Evolutionary conservation across 2,329 filamentous ascomycete species (phyloP).

Genomic region (Exophiala alcalophila): DNA sequence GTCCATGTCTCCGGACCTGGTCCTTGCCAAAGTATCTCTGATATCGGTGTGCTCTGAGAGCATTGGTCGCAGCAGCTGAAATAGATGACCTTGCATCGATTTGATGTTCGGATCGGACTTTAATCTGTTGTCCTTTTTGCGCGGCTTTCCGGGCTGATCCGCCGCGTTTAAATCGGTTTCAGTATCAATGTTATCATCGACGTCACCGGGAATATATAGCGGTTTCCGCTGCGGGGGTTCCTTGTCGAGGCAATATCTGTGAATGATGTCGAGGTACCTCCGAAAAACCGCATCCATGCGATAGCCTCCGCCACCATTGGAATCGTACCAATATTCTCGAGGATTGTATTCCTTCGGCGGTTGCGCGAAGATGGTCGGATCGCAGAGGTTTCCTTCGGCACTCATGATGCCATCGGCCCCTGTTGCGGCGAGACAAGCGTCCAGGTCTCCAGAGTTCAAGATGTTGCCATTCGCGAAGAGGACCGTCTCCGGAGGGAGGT

Average conservation of each 20-base stretch:
- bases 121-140: slow-evolving; percentile 47
- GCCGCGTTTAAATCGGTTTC: background rate
- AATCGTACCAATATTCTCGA: slow-evolving; percentile 78
- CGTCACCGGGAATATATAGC: slow-evolving; percentile 66
- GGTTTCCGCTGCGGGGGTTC: slow-evolving; percentile 66
- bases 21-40: slow-evolving; percentile 74
- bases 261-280: slow-evolving; percentile 86
- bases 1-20: slow-evolving; percentile 66
- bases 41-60: slow-evolving; percentile 78
- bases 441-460: slow-evolving; percentile 73
- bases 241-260: slow-evolving; percentile 68
- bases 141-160: slow-evolving; percentile 28
- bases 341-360: slow-evolving; percentile 66
- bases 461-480: slow-evolving; percentile 97
- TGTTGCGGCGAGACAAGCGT: slow-evolving; percentile 73
- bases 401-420: slow-evolving; percentile 94
- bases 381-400: slow-evolving; percentile 89
- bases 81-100: slow-evolving; percentile 86
- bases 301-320: slow-evolving; percentile 76
- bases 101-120: slow-evolving; percentile 60
- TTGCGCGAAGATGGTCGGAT: slow-evolving; percentile 79
- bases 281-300: slow-evolving; percentile 83
- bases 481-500: slow-evolving; percentile 80
- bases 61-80: slow-evolving; percentile 82
- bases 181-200: slow-evolving; percentile 20